These are phyloP conservation scores for Fusarium brachygibbosum DNA, from an alignment of 2,329 filamentous ascomycete genomes.

Conservation along the genomic window DNA sequence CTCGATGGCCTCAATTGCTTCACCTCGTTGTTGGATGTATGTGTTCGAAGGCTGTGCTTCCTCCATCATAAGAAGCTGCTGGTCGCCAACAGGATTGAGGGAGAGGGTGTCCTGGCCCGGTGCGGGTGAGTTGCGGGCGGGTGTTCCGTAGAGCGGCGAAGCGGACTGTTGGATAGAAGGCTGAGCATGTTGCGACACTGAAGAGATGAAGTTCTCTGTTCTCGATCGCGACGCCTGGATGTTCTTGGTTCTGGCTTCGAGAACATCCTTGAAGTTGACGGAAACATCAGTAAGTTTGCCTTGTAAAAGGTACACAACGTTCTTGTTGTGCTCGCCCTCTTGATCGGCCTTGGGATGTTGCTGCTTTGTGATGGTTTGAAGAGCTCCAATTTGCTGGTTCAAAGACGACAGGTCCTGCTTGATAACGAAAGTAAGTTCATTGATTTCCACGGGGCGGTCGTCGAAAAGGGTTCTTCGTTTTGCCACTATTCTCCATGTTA, in stretches of 20 bases:
- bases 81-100: constrained; percentile 83
- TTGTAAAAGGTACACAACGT: constrained; percentile 92
- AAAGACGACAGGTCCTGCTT: constrained; percentile 90
- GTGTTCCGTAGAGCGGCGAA: constrained; percentile 88
- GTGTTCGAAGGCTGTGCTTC: constrained; percentile 87
- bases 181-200: constrained; percentile 83
- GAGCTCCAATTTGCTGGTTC: constrained; percentile 86
- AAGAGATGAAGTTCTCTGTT: constrained; percentile 96
- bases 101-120: constrained; percentile 82
- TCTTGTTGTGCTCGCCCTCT: constrained; percentile 97
- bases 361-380: constrained; percentile 83
- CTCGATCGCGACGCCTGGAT: constrained; percentile 93
- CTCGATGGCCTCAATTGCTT: constrained; percentile 97
- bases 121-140: constrained; percentile 74
- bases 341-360: constrained; percentile 82
- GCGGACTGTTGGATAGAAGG: constrained; percentile 78
- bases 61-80: constrained; percentile 92
- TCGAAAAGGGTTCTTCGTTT: constrained; percentile 97
- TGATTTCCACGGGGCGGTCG: constrained; percentile 95
- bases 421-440: constrained; percentile 96
- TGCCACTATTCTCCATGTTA: constrained; percentile 71
- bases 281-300: constrained; percentile 93
- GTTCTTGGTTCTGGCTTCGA: constrained; percentile 97
- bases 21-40: constrained; percentile 93
- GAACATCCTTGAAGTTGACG: constrained; percentile 95